Percentiles rank a stretch among this genome's conserved stretches.
phyloP scores from a whole-genome alignment of 2,329 filamentous ascomycete species.

The Aureobasidium sp. region DNA sequence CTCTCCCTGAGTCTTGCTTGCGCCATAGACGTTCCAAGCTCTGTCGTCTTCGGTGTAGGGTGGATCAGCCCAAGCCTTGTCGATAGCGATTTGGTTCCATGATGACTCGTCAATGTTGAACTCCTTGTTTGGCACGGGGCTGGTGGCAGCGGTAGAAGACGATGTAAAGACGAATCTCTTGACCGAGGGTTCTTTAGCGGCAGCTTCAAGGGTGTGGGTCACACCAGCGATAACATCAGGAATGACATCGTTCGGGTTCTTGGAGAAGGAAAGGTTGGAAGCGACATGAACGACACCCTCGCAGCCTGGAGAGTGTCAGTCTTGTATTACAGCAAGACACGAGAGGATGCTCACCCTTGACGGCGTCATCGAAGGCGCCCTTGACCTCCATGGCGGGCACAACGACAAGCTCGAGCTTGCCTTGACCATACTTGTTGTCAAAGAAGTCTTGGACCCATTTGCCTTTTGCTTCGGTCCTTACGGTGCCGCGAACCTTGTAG shows the following conservation, averaged over 20 bases:
- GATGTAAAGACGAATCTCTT: constrained; percentile 39
- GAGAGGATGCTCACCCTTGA: constrained; percentile 25
- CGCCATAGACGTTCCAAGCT: constrained; percentile 32
- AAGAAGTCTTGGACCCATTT: constrained; percentile 19
- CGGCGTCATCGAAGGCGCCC: constrained; percentile 32
- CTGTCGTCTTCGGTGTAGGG: constrained; percentile 22
- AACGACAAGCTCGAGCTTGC: constrained; percentile 30
- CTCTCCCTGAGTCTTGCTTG: constrained; percentile 40
- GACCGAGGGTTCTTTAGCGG: constrained; percentile 32
- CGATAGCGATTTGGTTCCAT: constrained; percentile 31
- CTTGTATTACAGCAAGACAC: not conserved
- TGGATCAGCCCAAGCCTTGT: constrained; percentile 26
- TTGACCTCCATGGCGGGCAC: constrained; percentile 32
- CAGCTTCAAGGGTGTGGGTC: constrained; percentile 33
- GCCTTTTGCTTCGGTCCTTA: constrained; percentile 20
- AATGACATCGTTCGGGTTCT: constrained; percentile 37
- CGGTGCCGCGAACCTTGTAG: constrained; percentile 24
- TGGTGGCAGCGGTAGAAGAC: constrained; percentile 28
- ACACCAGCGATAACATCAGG: constrained; percentile 30
- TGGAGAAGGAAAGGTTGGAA: constrained; percentile 31
- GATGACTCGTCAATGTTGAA: constrained; percentile 27
- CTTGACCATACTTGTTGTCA: constrained; percentile 20
- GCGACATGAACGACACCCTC: constrained; percentile 40
- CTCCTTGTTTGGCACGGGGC: constrained; percentile 28
- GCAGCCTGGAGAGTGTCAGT: constrained; percentile 22